phyloP scores from a whole-genome alignment of 768 basidiomycete species.

The Mycena vulgaris region DNA sequence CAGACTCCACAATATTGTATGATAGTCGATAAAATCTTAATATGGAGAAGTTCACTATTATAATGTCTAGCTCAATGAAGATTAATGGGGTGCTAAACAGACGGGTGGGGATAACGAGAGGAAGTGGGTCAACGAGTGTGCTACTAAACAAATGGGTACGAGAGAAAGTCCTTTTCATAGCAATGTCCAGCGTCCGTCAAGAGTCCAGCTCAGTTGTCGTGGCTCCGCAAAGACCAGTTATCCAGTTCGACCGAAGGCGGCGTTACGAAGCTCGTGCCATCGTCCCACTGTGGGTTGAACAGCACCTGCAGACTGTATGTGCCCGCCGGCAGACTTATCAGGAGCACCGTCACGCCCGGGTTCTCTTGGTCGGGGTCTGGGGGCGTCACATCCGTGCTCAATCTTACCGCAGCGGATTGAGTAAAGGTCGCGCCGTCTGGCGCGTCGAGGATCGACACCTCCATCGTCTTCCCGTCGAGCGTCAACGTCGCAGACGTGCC shows the following conservation, averaged over 20 bases:
- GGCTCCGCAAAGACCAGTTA: constrained; percentile 86
- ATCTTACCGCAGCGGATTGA: constrained; percentile 68
- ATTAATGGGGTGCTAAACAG: too few species aligned
- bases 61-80: too few species aligned
- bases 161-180: too few species aligned
- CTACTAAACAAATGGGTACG: too few species aligned
- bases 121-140: neutral
- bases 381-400: constrained; percentile 74
- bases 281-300: constrained; percentile 95
- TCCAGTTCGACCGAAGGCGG: constrained; percentile 81
- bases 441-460: constrained; percentile 77
- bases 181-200: too few species aligned
- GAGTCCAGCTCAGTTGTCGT: constrained; percentile 55
- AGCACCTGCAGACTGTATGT: constrained; percentile 85
- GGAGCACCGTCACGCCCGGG: constrained; percentile 83
- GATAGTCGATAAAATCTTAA: too few species aligned
- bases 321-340: constrained; percentile 77
- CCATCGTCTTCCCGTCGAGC: constrained; percentile 78
- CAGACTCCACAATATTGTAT: too few species aligned
- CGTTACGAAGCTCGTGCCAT: constrained; percentile 76
- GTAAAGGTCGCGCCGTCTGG: constrained; percentile 78
- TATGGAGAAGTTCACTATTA: too few species aligned
- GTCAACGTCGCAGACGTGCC: constrained; percentile 82
- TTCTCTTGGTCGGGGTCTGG: constrained; percentile 80
- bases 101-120: too few species aligned